Conservation (phyloP, 208 protist species). For the Phytomonas francai region DNA sequence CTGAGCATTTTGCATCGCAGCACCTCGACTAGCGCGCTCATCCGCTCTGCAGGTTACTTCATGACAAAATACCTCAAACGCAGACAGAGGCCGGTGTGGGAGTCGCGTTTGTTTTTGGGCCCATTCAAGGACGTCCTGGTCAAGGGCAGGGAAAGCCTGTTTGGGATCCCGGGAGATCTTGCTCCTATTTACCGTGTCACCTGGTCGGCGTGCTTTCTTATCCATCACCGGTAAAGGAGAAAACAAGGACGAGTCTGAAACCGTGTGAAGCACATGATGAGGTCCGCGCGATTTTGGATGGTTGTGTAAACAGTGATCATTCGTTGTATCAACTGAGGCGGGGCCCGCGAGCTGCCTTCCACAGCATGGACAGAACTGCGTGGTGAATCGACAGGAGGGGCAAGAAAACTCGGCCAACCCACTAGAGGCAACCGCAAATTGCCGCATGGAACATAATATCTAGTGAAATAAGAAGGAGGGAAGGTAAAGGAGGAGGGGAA, state of each 20-base stretch:
- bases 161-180: background rate
- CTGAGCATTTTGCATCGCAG: background rate
- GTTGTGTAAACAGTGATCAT: background rate
- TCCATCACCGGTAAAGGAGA: background rate
- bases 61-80: slow-evolving; percentile 4
- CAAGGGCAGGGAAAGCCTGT: background rate
- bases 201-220: background rate
- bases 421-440: background rate
- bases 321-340: background rate
- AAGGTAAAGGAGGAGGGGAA: background rate
- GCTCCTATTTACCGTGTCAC: background rate
- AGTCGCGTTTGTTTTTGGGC: background rate
- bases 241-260: background rate
- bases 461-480: background rate
- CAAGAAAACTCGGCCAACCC: slow-evolving; percentile 3
- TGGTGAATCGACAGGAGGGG: slow-evolving; percentile 11
- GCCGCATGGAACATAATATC: background rate
- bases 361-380: slow-evolving; percentile 29
- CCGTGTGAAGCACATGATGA: background rate
- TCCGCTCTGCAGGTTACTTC: slow-evolving; percentile 2
- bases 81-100: slow-evolving; percentile 10
- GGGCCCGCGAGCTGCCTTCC: background rate
- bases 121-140: background rate
- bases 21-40: background rate
- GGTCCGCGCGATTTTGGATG: background rate